A percentile compares a stretch with the other conserved stretches of the same genome.
phyloP scores from a whole-genome alignment of 2,329 filamentous ascomycete genomes.

The Rutstroemia sp. region DNA sequence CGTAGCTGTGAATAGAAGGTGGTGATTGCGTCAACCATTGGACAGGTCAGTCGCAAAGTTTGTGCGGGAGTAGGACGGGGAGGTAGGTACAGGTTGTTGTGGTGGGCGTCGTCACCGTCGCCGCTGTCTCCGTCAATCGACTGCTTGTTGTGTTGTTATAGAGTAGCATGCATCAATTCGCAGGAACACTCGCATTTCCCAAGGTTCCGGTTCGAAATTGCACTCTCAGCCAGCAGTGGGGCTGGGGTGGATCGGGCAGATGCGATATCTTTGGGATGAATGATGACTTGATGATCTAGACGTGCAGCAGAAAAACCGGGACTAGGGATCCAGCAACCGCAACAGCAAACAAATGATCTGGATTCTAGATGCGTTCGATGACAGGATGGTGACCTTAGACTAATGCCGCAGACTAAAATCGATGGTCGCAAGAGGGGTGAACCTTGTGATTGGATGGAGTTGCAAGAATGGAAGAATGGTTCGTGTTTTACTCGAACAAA shows the following conservation, averaged over 20 bases:
- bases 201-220: neutral
- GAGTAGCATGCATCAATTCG: neutral
- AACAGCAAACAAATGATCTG: neutral
- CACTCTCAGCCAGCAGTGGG: too few relatives aligned
- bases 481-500: neutral
- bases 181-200: neutral
- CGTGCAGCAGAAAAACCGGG: too few relatives aligned
- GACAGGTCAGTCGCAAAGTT: constrained; percentile 6
- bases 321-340: too few relatives aligned
- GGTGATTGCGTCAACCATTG: constrained; percentile 3
- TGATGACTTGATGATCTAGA: too few relatives aligned
- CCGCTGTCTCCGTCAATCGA: neutral
- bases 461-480: neutral
- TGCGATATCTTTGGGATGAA: too few relatives aligned
- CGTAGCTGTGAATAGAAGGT: constrained; percentile 4
- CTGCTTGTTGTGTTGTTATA: neutral
- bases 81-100: too few relatives aligned
- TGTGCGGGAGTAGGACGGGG: constrained; percentile 2
- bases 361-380: neutral
- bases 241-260: too few relatives aligned
- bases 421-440: neutral
- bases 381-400: neutral
- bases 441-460: neutral
- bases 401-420: too few relatives aligned
- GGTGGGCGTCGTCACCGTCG: too few relatives aligned